A percentile compares a stretch with the other conserved stretches of the same genome.
phyloP scores from a whole-genome alignment of 106 monocot genomes.

The Allium cepa region DNA sequence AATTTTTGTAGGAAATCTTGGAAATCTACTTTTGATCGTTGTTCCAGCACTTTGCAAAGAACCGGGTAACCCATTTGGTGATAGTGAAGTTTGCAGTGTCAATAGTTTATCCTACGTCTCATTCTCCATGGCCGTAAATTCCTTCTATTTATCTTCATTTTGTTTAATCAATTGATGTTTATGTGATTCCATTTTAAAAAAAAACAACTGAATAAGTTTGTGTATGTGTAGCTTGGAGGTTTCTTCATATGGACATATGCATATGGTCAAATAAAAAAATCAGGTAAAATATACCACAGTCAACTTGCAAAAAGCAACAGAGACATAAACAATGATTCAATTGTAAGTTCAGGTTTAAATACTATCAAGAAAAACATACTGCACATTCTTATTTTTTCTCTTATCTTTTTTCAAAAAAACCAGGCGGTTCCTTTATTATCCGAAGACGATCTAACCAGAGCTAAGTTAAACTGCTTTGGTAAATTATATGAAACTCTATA shows the following conservation, averaged over 20 bases:
- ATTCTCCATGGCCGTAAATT: slow-evolving; percentile 58
- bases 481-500: slow-evolving; percentile 23
- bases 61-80: slow-evolving; percentile 35
- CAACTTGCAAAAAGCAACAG: neutral
- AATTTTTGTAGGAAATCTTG: slow-evolving; percentile 35
- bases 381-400: too few species aligned
- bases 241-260: slow-evolving; percentile 62
- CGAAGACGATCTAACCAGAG: neutral
- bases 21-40: slow-evolving; percentile 45
- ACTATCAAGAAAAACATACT: too few species aligned
- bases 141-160: neutral
- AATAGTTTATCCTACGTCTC: slow-evolving; percentile 41
- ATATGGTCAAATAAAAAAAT: slow-evolving; percentile 42
- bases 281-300: slow-evolving; percentile 15
- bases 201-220: neutral
- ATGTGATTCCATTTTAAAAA: too few species aligned
- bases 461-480: slow-evolving; percentile 1
- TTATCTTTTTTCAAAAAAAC: too few species aligned
- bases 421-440: slow-evolving; percentile 8
- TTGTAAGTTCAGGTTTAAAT: too few species aligned
- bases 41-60: slow-evolving; percentile 46
- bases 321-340: too few species aligned
- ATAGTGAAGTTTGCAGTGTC: slow-evolving; percentile 18
- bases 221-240: slow-evolving; percentile 47
- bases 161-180: too few species aligned